Evolutionary conservation across 1,284 basidiomycete genomes (phyloP), one percentile per base, ranked within the genome.

Genomic region (Pascua guehoae): DNA sequence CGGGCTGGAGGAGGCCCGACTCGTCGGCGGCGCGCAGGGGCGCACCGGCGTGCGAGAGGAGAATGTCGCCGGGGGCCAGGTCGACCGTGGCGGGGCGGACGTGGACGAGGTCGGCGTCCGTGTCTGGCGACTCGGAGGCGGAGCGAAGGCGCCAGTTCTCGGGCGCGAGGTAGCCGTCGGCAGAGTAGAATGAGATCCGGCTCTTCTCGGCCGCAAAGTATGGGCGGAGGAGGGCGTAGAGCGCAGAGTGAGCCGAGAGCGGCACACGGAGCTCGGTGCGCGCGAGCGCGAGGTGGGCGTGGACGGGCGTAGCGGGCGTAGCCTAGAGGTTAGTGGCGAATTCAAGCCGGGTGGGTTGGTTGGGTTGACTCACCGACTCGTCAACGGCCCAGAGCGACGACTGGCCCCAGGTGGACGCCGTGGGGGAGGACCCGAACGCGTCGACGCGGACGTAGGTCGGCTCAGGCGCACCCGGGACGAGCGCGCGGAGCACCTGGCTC

Each of bases 181-280:
- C 43, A 42, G 65, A 42, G 62, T 72, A 73, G 64, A 75, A 73
- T 36, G 70, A 71, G 52, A 75, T 71, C 47, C 64, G 61, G 39
- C 62, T 66, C 39, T 61, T 63, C 50, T 57, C 41, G 3, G 71
- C 59, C 39, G 53, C 42, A 63, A 74, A 75, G 42, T 71, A 62
- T 2, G 73, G 72, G 54, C 71, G 66, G 40, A 75, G 67, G 37
- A 68, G 54, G 16, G 67, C 53, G 64, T 75, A 75, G n/a, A 62
- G 69, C 3, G 69, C 67, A 0, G 70, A 62, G 41, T 67, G 65
- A 46, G 65, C 56, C 12, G 68, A 61, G 36, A 67, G 61, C 10
- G 63, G 58, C 16, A 68, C 46, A 18, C 24, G 32, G 15, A 67
- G 47, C 38, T 64, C 55, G 38, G 67, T 54, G 36, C 68, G 67